phyloP scores from a whole-genome alignment of 1,284 basidiomycete species.

The Lentinus polychrous region DNA sequence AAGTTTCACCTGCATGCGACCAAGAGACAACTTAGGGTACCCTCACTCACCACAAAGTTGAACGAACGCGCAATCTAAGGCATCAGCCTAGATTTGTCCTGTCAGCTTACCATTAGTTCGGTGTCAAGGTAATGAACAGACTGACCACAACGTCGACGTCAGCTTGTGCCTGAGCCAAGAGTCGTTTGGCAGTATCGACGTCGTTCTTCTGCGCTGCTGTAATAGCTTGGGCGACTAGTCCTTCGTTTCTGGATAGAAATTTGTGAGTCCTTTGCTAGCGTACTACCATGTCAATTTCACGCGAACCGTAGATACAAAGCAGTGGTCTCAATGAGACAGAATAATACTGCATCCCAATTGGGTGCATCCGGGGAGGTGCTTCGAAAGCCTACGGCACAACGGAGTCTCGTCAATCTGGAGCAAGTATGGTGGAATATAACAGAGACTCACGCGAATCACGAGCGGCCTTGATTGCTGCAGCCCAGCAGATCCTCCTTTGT shows the following conservation, averaged over 20 bases:
- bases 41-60: slow-evolving; percentile 6
- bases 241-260: slow-evolving; percentile 2
- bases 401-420: background rate
- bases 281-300: no score
- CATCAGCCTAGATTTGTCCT: background rate
- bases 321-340: slow-evolving; percentile 8
- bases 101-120: no score
- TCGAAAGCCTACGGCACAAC: background rate
- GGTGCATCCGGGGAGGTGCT: slow-evolving; percentile 5
- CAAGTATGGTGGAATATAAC: background rate
- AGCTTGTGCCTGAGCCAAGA: slow-evolving; percentile 4
- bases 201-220: slow-evolving; percentile 6
- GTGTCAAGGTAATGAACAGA: background rate
- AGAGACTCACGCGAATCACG: background rate
- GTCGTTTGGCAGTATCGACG: background rate
- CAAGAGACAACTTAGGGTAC: background rate
- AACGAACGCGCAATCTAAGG: slow-evolving; percentile 7
- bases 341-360: slow-evolving; percentile 9
- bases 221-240: slow-evolving; percentile 1
- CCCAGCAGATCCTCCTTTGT: background rate
- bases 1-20: no score
- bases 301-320: slow-evolving; percentile 9
- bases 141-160: slow-evolving; percentile 7
- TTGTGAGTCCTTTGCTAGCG: no score
- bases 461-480: background rate